These are phyloP conservation scores for Claviceps purpurea DNA, from an alignment of 2,329 filamentous ascomycete genomes.

Conservation along the genomic window DNA sequence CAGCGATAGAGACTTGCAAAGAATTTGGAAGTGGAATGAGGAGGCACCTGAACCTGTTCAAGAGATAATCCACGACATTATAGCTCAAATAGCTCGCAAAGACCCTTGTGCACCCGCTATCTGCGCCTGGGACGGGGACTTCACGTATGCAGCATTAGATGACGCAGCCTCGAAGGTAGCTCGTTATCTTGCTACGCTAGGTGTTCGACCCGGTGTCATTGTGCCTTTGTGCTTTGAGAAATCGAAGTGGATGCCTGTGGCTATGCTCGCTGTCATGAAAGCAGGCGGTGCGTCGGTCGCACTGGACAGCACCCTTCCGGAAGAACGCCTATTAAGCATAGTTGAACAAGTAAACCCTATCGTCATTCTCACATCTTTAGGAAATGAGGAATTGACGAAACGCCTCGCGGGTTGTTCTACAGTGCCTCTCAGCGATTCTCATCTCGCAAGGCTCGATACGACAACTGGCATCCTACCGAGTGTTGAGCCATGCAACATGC, in stretches of 20 bases:
- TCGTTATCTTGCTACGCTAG: slow-evolving; percentile 3
- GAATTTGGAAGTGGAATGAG: slow-evolving; percentile 1
- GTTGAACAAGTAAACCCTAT: neutral
- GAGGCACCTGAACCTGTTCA: neutral
- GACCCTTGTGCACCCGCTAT: neutral
- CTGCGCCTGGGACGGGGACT: slow-evolving; percentile 14
- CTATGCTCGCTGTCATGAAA: slow-evolving; percentile 20
- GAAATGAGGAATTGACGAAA: neutral
- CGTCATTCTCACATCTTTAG: slow-evolving; percentile 2
- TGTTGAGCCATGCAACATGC: neutral
- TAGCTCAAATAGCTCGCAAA: neutral
- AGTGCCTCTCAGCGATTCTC: neutral
- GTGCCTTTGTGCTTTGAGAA: slow-evolving; percentile 24
- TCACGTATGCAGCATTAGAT: slow-evolving; percentile 13
- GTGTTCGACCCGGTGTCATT: slow-evolving; percentile 12
- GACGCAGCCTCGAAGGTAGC: slow-evolving; percentile 5
- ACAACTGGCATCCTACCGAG: neutral
- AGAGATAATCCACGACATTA: neutral
- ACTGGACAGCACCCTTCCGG: slow-evolving; percentile 7
- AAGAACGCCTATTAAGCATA: slow-evolving; percentile 4
- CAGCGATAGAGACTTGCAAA: neutral
- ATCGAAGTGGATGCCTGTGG: slow-evolving; percentile 18
- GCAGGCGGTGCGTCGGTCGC: slow-evolving; percentile 14
- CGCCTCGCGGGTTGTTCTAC: neutral
- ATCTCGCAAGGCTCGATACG: neutral